Base-by-base conservation (phyloP, 2,329 filamentous ascomycete species). In the Phaeosphaeriaceae sp. region DNA sequence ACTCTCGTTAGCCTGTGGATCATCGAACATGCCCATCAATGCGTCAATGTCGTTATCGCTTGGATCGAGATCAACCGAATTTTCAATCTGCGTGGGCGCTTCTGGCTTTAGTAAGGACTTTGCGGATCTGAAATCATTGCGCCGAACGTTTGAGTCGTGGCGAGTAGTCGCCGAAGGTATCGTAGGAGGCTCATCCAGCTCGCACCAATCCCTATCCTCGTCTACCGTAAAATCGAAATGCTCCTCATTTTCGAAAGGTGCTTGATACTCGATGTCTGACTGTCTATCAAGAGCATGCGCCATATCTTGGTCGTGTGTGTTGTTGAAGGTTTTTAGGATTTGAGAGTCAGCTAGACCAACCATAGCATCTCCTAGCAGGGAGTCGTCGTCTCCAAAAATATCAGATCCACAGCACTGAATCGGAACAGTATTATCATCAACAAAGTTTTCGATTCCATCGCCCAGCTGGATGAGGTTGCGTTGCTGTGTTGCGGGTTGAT, bases 281-380 rank as follows among this genome's bases (percentile, higher is more conserved):
- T 18, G 15, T 6, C 45, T 42, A 18, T 56, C 36, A 4, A 46
- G 18, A 6, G 26, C 18, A 12, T 39, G 36, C 16, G 38, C 15
- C 8, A 30, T 32, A n/a, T 51, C 42, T 0, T 47, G 20, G 18
- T 50, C 13, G 4, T 28, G 21, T 11, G 48, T 35, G 4, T 29
- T 29, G 6, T 20, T 7, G n/a, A n/a, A n/a, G 7, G 20, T 38
- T 33, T 43, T 55, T n/a, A 71, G 42, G 6, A 56, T 48, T n/a
- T 69, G 58, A 5, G 67, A 70, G 51, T 72, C 70, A 5, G 51
- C 62, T 12, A 71, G 48, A 6, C 68, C 70, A 8, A 71, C 42
- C 54, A 73, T 58, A 16, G 58, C 67, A n/a, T 70, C 68, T 13
- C 51, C 59, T 4, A 73, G 50, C 4, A 64, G 36, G 0, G 70